Evolutionary conservation across 1,284 basidiomycete species (phyloP).

Genomic region (Moesziomyces globuligerus): DNA sequence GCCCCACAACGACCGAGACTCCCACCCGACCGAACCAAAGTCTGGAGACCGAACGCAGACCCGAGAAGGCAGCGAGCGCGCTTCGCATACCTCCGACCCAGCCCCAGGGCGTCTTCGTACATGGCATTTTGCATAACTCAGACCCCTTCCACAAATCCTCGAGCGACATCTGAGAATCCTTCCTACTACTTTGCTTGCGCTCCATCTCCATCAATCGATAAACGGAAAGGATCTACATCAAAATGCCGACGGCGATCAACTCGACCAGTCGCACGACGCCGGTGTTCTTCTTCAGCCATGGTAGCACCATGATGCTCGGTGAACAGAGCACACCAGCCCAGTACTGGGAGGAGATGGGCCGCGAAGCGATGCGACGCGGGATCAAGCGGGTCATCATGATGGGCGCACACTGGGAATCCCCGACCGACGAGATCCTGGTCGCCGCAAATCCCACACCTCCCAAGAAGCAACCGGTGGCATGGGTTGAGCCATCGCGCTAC

Average conservation of each 20-base stretch:
- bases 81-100: no score
- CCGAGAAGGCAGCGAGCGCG: no score
- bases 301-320: constrained; percentile 56
- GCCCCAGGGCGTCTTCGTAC: no score
- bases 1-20: background rate
- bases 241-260: constrained; percentile 18
- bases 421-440: constrained; percentile 47
- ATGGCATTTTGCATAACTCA: no score
- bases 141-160: no score
- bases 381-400: constrained; percentile 59
- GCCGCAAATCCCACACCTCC: constrained; percentile 44
- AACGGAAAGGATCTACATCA: background rate
- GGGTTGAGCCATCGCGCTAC: constrained; percentile 45
- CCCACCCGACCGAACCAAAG: background rate
- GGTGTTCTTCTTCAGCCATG: constrained; percentile 49
- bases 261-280: constrained; percentile 19
- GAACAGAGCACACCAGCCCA: constrained; percentile 48
- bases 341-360: constrained; percentile 57
- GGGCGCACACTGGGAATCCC: constrained; percentile 59
- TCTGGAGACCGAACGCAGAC: no score
- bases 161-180: no score
- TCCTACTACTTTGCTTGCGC: background rate
- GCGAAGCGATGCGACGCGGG: constrained; percentile 48
- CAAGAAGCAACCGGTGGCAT: constrained; percentile 57
- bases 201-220: background rate